phyloP scores from a whole-genome alignment of 768 basidiomycete genomes.

The Amanita rubescens region DNA sequence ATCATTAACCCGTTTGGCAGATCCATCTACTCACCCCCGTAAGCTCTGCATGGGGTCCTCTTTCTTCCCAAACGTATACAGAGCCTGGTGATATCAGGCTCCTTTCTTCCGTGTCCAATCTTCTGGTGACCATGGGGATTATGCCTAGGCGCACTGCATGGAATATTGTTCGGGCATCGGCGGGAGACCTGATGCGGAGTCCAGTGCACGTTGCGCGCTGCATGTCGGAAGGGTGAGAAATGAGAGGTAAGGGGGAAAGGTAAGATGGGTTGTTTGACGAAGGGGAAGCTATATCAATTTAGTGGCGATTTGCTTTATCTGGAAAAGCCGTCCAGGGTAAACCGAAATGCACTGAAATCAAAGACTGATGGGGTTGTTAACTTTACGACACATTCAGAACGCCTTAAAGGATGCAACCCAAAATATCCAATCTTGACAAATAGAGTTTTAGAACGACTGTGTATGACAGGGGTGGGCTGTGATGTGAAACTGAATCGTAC shows the following conservation, averaged over 20 bases:
- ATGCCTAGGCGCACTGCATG: conserved; percentile 60
- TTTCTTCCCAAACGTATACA: conserved; percentile 83
- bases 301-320: conserved; percentile 24
- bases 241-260: conserved; percentile 13
- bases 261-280: conserved; percentile 8
- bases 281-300: conserved; percentile 7
- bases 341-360: conserved; percentile 24
- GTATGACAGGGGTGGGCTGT: conserved; percentile 27
- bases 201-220: conserved; percentile 47
- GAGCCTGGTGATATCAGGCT: conserved; percentile 64
- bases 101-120: conserved; percentile 71
- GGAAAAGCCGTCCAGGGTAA: conserved; percentile 20
- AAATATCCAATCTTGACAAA: conserved; percentile 27
- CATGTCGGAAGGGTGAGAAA: conserved; percentile 22
- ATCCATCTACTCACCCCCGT: conserved; percentile 48
- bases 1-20: not conserved
- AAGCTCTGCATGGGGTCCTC: conserved; percentile 62
- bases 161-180: conserved; percentile 56
- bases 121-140: conserved; percentile 74
- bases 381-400: conserved; percentile 31
- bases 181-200: conserved; percentile 43
- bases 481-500: conserved; percentile 27
- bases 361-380: conserved; percentile 32
- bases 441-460: conserved; percentile 43
- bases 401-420: conserved; percentile 14